A percentile compares a stretch with the other conserved stretches of the same genome.
phyloP scores from a whole-genome alignment of 2,329 filamentous ascomycete species.

The Verruconis gallopava region DNA sequence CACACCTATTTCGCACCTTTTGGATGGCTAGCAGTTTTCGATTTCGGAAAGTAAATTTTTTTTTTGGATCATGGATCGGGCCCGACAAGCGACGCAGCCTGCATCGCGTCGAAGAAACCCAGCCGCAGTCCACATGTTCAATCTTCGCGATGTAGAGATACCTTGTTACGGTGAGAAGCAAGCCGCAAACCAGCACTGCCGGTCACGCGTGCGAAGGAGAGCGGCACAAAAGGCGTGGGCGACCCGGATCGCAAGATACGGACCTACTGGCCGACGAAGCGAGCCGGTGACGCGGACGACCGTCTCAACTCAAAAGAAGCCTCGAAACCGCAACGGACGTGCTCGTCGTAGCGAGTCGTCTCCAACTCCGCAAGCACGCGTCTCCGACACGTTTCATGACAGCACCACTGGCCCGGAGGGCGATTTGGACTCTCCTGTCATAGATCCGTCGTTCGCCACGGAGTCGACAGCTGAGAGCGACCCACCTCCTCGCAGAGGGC shows the following conservation, averaged over 20 bases:
- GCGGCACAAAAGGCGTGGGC: not conserved
- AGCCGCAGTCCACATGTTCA: not conserved
- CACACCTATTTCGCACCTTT: too few relatives aligned
- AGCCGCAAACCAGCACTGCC: not conserved
- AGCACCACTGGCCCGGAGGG: too few relatives aligned
- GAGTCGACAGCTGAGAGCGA: not conserved
- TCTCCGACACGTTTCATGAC: too few relatives aligned
- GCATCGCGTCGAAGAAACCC: not conserved
- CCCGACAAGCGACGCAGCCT: too few relatives aligned
- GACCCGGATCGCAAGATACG: not conserved
- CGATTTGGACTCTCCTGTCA: too few relatives aligned
- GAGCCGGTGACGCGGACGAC: not conserved
- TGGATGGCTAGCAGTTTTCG: too few relatives aligned
- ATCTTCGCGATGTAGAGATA: not conserved
- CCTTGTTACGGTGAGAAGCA: not conserved
- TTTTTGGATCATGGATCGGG: too few relatives aligned
- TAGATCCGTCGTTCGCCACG: too few relatives aligned
- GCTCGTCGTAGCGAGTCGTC: not conserved
- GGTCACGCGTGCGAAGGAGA: not conserved
- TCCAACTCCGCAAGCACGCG: not conserved
- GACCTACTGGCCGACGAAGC: not conserved
- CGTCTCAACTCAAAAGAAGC: not conserved
- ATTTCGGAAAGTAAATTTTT: too few relatives aligned
- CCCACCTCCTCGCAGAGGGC: not conserved
- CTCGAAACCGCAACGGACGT: not conserved